A percentile compares a stretch with the other conserved stretches of the same genome.
These are phyloP conservation scores for Naganishia onofrii DNA, from an alignment of 768 basidiomycete genomes.

Conservation along the genomic window DNA sequence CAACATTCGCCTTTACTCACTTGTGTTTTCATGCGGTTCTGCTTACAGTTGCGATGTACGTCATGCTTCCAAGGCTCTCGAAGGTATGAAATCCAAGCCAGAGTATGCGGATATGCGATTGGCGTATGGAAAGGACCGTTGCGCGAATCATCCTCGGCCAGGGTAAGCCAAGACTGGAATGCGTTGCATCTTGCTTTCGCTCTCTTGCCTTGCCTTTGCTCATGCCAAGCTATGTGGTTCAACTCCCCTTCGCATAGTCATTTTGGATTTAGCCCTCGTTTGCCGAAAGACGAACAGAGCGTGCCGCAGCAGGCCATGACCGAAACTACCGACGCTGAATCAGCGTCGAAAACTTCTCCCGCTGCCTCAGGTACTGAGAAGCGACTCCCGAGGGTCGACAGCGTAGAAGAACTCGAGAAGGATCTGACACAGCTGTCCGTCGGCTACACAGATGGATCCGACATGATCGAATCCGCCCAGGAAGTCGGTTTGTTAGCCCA, in stretches of 20 bases:
- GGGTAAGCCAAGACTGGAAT: conserved; percentile 3
- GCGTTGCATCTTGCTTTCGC: no score
- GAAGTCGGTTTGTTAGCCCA: not conserved
- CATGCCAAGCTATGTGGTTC: not conserved
- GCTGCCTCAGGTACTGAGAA: not conserved
- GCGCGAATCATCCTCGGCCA: conserved; percentile 73
- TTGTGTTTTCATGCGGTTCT: not conserved
- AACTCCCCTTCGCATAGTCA: not conserved
- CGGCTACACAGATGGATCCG: not conserved
- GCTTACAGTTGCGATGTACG: conserved; percentile 85
- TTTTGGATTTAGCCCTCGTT: conserved; percentile 17
- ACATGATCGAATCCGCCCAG: not conserved
- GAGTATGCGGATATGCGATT: conserved; percentile 87
- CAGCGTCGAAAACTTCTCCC: not conserved
- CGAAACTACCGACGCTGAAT: not conserved
- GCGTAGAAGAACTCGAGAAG: not conserved
- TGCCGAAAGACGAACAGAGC: not conserved
- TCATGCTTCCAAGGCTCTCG: conserved; percentile 97
- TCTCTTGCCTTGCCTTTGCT: not conserved
- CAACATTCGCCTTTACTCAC: conserved; percentile 20
- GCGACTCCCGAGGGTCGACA: not conserved
- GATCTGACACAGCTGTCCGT: not conserved
- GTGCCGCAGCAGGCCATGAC: not conserved
- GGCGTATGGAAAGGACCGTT: conserved; percentile 92
- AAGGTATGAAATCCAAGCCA: conserved; percentile 79